Base-by-base conservation (phyloP, 1,139 yeast species). In the Blastobotrys petasosporus region DNA sequence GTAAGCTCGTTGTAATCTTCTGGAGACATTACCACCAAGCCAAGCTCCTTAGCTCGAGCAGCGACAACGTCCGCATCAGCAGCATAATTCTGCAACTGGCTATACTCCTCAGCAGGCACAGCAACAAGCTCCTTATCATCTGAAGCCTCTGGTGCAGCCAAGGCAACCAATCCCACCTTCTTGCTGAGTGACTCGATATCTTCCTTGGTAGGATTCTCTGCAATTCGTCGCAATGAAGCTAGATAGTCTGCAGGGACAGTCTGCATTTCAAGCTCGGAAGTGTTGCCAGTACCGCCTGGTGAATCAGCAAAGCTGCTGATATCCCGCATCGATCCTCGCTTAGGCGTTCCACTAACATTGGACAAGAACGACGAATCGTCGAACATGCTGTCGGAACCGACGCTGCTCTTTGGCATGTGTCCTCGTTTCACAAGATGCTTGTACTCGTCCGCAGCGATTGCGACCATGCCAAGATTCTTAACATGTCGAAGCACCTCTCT, bases 401-500 rank as follows among this genome's bases (percentile, higher is more conserved):
- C 49, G 28, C 52, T 49, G 30, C 48, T 48, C n/a, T 50, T 48
- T 20, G 49, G 42, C 15, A 42, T 46, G 16, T 49, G 55, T 8
- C 51, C 52, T 23, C 52, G 50, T 32, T 58, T 57, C 30, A 63
- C 49, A 13, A 63, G 50, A 2, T 53, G 48, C 29, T 61, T 56
- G 51, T 66, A 66, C 37, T 70, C 74, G 0, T 63, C 68, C 8
- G 57, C 46, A 3, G 68, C 55, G 38, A 74, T 50, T 1, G 70
- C 66, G 10, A 66, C 64, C 42, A 67, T 58, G 5, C 75, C 77
- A 45, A 64, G 56, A 8, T 64, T 62, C 47, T 64, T 63, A 8
- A 73, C 73, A n/a, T 63, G 60, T 29, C 65, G 57, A 13, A 63
- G 52, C 34, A 68, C 56, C 33, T 68, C 72, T 5, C 66, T 62